These are phyloP conservation scores for Eustoma russellianum DNA, from an alignment of 257 asterid species.

Conservation along the genomic window DNA sequence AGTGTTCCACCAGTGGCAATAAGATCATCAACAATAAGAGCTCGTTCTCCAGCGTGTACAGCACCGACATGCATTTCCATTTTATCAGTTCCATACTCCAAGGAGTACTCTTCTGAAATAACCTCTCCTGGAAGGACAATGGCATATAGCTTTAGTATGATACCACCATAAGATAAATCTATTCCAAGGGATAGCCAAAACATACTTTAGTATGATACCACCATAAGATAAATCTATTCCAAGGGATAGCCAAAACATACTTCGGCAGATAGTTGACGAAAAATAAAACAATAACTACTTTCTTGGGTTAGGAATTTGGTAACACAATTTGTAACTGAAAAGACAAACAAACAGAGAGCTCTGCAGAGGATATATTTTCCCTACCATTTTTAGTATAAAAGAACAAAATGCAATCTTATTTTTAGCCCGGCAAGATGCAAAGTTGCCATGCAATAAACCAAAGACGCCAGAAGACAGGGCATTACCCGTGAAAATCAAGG, in stretches of 20 bases:
- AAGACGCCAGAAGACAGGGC: too few relatives aligned
- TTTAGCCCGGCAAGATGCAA: too few relatives aligned
- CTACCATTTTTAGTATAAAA: too few relatives aligned
- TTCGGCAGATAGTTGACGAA: not conserved
- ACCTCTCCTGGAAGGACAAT: conserved; percentile 57
- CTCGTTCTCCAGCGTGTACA: conserved; percentile 82
- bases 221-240: not conserved
- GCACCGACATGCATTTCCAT: conserved; percentile 99
- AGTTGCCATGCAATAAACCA: too few relatives aligned
- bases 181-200: not conserved
- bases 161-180: not conserved
- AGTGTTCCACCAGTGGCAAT: conserved; percentile 97
- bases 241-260: not conserved
- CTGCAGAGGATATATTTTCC: too few relatives aligned
- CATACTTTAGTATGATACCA: too few relatives aligned
- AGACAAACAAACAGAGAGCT: not conserved
- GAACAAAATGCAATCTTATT: too few relatives aligned
- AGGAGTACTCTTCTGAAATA: conserved; percentile 86
- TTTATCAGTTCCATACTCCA: conserved; percentile 87
- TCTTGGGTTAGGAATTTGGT: not conserved
- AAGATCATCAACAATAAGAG: conserved; percentile 77
- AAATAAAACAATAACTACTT: not conserved
- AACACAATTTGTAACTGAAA: not conserved
- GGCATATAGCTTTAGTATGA: too few relatives aligned
- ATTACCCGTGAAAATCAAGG: too few relatives aligned